Base-by-base conservation (phyloP, 2,329 filamentous ascomycete genomes). In the Furcasterigmium sp. region DNA sequence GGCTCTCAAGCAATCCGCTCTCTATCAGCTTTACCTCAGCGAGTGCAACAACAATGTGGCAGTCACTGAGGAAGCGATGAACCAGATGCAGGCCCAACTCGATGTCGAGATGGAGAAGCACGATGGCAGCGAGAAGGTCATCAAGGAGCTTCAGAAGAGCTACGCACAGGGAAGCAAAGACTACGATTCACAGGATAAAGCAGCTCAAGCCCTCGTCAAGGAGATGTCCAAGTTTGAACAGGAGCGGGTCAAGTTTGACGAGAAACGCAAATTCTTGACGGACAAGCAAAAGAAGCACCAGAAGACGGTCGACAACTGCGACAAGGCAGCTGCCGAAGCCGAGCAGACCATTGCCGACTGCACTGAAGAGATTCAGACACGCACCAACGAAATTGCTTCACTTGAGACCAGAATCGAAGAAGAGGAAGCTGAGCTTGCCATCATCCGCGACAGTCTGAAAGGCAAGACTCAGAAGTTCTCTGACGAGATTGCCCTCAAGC, bases 391-490 rank as follows among this genome's bases (percentile, higher is more conserved):
- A 58, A 87, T 93, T 35, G 72, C 76, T 13, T 71, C 79, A 17
- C 77, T 97, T 2, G 91, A 97, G 60, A 72, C 82, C 49, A 80
- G 82, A 45, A 83, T 95, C 67, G 78, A 83, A 46, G 67, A 69
- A 3, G 91, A 96, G 57, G 91, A 97, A 60, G 77, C 82, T 35
- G 86, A 95, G 59, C 79, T 98, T 17, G 73, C 81, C 23, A 75
- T 69, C n/a, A 93, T 98, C 51, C 83, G 91, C 44, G 89, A 95
- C 18, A 81, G 79, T 47, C 73, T 98, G 8, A 95, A 95, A 58
- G 91, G 91, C 56, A 98, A 98, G 68, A 98, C 93, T 0, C 91
- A 97, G 60, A 85, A 82, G 7, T 86, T 96, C 48, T 97, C 91
- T 0, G 90, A 98, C 54, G 78, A 96, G 57, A 97, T 98, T 53